phyloP scores from a whole-genome alignment of 2,329 filamentous ascomycete genomes.

The Colletotrichum camelliae region DNA sequence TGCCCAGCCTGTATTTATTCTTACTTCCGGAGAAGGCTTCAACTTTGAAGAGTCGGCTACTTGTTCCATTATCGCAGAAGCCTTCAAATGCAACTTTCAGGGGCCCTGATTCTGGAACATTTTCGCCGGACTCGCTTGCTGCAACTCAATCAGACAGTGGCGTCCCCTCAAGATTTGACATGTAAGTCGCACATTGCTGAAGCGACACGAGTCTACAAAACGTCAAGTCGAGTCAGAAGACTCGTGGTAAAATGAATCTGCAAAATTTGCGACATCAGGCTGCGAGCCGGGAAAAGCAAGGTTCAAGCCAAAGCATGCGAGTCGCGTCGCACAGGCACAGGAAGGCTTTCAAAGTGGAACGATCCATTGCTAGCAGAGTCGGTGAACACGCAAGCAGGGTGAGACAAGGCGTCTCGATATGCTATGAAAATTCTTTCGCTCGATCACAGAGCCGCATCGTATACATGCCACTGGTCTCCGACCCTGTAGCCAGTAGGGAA shows the following conservation, averaged over 20 bases:
- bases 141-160: neutral
- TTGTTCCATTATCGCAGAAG: neutral
- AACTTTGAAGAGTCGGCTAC: neutral
- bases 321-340: neutral
- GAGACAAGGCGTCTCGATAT: neutral
- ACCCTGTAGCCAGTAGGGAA: conserved; percentile 40
- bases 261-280: neutral
- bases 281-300: neutral
- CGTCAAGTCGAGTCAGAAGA: neutral
- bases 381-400: neutral
- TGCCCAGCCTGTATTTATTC: too few species aligned
- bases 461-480: neutral
- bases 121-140: neutral
- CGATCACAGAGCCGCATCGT: neutral
- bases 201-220: neutral
- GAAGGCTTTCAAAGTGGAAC: neutral
- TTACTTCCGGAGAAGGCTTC: neutral
- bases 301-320: neutral
- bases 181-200: neutral
- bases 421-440: neutral
- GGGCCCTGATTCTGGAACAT: neutral
- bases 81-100: neutral
- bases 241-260: neutral
- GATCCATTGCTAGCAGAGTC: neutral
- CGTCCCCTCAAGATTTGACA: neutral